A percentile compares a stretch with the other conserved stretches of the same genome.
phyloP scores from a whole-genome alignment of 2,329 filamentous ascomycete genomes.

The Trichoderma sp. region DNA sequence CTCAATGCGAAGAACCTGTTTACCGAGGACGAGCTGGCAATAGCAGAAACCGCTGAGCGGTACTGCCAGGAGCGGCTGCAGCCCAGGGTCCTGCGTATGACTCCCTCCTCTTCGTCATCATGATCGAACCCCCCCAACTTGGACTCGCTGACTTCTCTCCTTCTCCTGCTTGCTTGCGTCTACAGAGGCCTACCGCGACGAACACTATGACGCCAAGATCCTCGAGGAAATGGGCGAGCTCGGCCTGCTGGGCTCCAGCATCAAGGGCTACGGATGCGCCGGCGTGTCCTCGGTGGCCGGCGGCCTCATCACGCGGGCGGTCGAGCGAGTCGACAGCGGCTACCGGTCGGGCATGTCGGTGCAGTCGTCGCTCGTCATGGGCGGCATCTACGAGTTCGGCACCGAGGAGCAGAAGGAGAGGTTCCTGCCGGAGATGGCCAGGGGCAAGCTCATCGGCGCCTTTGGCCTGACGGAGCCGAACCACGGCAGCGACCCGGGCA shows the following conservation, averaged over 20 bases:
- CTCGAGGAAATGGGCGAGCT: conserved; percentile 90
- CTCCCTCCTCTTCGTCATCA: no score
- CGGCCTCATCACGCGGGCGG: conserved; percentile 86
- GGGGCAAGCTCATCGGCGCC: conserved; percentile 78
- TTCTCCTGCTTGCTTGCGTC: not conserved
- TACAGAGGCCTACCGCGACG: conserved; percentile 78
- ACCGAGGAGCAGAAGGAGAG: conserved; percentile 85
- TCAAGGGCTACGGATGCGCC: conserved; percentile 85
- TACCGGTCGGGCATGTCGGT: conserved; percentile 94
- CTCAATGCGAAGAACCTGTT: conserved; percentile 72
- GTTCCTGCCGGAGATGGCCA: conserved; percentile 78
- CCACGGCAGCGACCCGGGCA: conserved; percentile 87
- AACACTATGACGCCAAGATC: conserved; percentile 83
- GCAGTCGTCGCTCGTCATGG: conserved; percentile 91
- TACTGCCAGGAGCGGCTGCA: conserved; percentile 91
- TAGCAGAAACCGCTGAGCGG: conserved; percentile 85
- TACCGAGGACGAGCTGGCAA: conserved; percentile 88
- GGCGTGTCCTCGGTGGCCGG: conserved; percentile 85
- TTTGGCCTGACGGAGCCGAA: conserved; percentile 93
- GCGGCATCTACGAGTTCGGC: conserved; percentile 85
- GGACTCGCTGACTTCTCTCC: not conserved
- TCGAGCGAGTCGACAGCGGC: conserved; percentile 87
- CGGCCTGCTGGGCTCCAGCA: conserved; percentile 82
- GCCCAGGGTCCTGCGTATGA: conserved; percentile 80
- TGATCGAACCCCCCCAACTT: not conserved